phyloP scores from a whole-genome alignment of 2,329 filamentous ascomycete species.

The Coleophoma cylindrospora region DNA sequence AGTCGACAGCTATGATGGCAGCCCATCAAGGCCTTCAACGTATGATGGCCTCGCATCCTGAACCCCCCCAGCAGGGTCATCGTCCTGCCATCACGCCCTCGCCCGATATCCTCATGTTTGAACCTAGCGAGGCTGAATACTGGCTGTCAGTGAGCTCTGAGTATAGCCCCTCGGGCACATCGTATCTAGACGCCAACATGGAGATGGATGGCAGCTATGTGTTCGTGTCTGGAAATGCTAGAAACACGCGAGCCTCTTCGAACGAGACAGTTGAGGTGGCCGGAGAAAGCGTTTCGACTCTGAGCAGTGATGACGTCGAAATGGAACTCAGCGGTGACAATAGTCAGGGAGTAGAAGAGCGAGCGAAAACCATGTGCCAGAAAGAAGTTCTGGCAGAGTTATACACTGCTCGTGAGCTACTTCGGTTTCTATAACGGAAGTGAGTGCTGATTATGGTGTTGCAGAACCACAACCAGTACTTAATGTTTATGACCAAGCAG shows the following conservation, averaged over 20 bases:
- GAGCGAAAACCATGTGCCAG: neutral
- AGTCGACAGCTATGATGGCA: too few relatives aligned
- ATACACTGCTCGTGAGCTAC: too few relatives aligned
- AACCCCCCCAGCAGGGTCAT: too few relatives aligned
- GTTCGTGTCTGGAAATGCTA: neutral
- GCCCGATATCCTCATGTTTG: neutral
- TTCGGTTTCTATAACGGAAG: too few relatives aligned
- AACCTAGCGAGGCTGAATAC: neutral
- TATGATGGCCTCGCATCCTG: too few relatives aligned
- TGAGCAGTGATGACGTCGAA: neutral
- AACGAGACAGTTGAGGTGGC: too few relatives aligned
- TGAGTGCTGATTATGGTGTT: too few relatives aligned
- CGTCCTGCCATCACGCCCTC: neutral
- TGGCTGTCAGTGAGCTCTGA: neutral
- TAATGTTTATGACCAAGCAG: too few relatives aligned
- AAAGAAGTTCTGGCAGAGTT: too few relatives aligned
- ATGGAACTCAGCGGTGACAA: neutral
- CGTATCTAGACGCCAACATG: neutral
- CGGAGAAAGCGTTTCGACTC: too few relatives aligned
- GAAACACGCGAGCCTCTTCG: neutral
- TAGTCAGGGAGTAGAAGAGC: neutral
- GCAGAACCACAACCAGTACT: too few relatives aligned
- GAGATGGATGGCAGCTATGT: neutral
- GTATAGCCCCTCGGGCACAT: neutral
- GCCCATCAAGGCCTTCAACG: too few relatives aligned